Conservation (phyloP, 768 basidiomycete genomes). For the Boletus speciosus region DNA sequence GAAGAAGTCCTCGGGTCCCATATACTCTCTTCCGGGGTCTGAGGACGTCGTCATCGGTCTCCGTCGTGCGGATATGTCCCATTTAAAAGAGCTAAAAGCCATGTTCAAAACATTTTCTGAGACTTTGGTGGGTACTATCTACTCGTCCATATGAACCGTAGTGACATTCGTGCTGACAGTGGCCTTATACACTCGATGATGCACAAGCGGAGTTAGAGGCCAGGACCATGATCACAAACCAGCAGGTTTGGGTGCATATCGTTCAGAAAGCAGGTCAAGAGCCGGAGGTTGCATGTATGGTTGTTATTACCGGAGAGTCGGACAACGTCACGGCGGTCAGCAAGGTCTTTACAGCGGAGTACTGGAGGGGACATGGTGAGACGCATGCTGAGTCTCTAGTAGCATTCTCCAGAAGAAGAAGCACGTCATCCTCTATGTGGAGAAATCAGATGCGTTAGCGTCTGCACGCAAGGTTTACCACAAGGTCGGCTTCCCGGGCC, state of each 20-base stretch:
- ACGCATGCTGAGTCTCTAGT: slow-evolving; percentile 2
- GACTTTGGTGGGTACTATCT: slow-evolving; percentile 49
- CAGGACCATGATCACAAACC: slow-evolving; percentile 39
- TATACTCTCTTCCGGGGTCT: not conserved
- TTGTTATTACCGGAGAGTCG: slow-evolving; percentile 64
- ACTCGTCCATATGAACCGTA: not conserved
- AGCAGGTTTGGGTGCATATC: slow-evolving; percentile 59
- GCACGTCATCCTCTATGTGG: slow-evolving; percentile 57
- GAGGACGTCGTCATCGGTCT: slow-evolving; percentile 25
- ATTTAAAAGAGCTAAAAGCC: slow-evolving; percentile 35
- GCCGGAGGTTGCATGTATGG: slow-evolving; percentile 57
- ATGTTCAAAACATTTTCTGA: slow-evolving; percentile 56
- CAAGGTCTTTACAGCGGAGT: slow-evolving; percentile 63
- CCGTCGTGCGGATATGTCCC: slow-evolving; percentile 32
- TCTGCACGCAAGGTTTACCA: slow-evolving; percentile 22
- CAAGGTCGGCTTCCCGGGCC: slow-evolving; percentile 23
- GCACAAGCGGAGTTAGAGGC: slow-evolving; percentile 52
- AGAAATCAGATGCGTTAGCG: slow-evolving; percentile 21
- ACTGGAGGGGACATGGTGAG: slow-evolving; percentile 42
- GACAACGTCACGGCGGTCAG: slow-evolving; percentile 57
- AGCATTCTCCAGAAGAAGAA: slow-evolving; percentile 37
- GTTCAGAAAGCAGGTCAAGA: slow-evolving; percentile 24
- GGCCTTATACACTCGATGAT: slow-evolving; percentile 49
- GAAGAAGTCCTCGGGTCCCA: not conserved
- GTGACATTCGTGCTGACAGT: slow-evolving; percentile 31